These are phyloP conservation scores for Epichloe sylvatica DNA, from an alignment of 2,329 filamentous ascomycete species.

Conservation along the genomic window DNA sequence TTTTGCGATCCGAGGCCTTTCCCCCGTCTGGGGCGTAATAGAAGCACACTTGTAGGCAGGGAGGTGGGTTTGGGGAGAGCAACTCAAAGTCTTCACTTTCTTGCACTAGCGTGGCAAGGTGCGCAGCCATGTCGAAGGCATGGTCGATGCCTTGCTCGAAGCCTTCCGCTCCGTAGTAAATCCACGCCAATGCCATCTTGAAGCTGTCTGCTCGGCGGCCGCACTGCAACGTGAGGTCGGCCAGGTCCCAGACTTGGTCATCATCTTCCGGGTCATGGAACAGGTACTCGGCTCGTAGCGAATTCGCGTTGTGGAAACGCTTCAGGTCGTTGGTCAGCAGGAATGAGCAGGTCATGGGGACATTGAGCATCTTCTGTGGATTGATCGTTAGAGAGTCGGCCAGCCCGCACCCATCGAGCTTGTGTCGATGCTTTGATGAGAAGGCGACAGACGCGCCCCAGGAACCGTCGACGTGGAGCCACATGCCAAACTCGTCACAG, in stretches of 20 bases:
- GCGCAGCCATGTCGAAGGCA: slow-evolving; percentile 56
- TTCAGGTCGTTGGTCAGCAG: slow-evolving; percentile 63
- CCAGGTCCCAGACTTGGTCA: slow-evolving; percentile 68
- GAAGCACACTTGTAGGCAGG: slow-evolving; percentile 89
- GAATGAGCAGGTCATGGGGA: slow-evolving; percentile 81
- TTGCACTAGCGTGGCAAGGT: slow-evolving; percentile 48
- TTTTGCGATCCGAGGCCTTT: slow-evolving; percentile 25
- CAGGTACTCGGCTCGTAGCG: slow-evolving; percentile 70
- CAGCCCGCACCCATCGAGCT: slow-evolving; percentile 54
- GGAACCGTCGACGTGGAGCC: slow-evolving; percentile 82
- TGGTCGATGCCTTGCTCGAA: slow-evolving; percentile 55
- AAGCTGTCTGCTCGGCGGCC: slow-evolving; percentile 71
- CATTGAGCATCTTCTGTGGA: slow-evolving; percentile 93
- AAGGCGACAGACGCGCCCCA: slow-evolving; percentile 85
- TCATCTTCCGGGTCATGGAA: slow-evolving; percentile 47
- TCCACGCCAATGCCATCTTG: slow-evolving; percentile 78
- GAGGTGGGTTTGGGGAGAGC: slow-evolving; percentile 61
- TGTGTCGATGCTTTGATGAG: slow-evolving; percentile 44
- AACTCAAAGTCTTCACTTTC: slow-evolving; percentile 48
- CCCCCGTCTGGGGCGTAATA: slow-evolving; percentile 53
- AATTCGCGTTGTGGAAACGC: slow-evolving; percentile 70
- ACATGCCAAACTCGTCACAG: slow-evolving; percentile 58
- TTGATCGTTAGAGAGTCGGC: slow-evolving; percentile 78
- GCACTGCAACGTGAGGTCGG: slow-evolving; percentile 84
- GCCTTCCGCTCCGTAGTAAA: slow-evolving; percentile 68